Evolutionary conservation across 192 early-diverging fungal species (phyloP), one percentile per base, ranked within the genome.

Genomic region (Coemansia sp.): DNA sequence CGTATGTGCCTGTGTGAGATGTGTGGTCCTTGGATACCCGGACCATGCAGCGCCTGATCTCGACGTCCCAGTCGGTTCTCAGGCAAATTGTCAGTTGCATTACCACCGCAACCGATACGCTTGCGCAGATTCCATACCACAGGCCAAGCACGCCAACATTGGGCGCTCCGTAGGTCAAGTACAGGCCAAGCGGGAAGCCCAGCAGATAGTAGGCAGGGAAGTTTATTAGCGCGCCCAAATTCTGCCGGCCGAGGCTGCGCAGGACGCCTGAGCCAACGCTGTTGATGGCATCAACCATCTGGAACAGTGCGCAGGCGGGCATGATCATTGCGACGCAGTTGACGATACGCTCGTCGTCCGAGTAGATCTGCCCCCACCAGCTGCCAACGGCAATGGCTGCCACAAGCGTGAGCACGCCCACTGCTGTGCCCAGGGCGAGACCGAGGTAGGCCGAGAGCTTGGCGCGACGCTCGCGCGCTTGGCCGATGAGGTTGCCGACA

Each of bases 231-330:
- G 87, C 87, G 43, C 84, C 87, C n/a, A 78, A 59, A 30, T 77
- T 70, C 55, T 88, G 87, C 44, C 83, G 73, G 5, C 86, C 87
- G 34, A 86, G 61, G 50, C 82, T 83, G 39, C 87, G 84, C 39
- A 88, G 69, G 35, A 85, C 76, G 29, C 87, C 86, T 4, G 86
- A 86, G 16, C 85, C 85, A 15, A 90, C 83, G 63, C 82, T 85
- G 38, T 88, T 86, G 4, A 88, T 59, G 3, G 85, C 85, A 70
- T 93, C 91, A 4, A 68, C 27, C 64, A 79, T 69, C 68, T 94
- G 92, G 76, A 89, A 93, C 32, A 89, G 27, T 0, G 93, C 93
- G 27, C 84, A 90, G n/a, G 93, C 68, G 0, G 95, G 95, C 74
- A 97, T 77, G 11, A 95, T 83, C 49, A 60, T 68, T 1, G 92